phyloP scores from a whole-genome alignment of 805 yeast species.

The Candida boleticola region DNA sequence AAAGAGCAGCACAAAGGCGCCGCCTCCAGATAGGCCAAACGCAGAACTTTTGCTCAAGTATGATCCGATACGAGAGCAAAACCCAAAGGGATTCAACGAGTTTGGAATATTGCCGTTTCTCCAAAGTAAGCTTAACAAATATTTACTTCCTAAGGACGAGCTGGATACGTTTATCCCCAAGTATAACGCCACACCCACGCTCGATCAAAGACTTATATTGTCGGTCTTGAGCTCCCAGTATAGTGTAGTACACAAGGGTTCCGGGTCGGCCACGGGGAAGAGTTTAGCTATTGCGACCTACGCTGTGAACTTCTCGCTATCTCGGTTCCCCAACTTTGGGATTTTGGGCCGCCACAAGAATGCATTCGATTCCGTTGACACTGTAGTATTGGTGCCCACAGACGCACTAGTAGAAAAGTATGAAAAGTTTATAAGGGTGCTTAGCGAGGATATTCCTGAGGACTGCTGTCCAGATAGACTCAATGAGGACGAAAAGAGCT shows the following conservation, averaged over 20 bases:
- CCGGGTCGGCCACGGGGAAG: slow-evolving; percentile 17
- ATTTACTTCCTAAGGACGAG: slow-evolving; percentile 4
- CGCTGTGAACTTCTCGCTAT: slow-evolving; percentile 17
- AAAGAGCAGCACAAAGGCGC: no score
- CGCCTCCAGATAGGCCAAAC: no score
- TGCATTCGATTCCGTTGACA: slow-evolving; percentile 10
- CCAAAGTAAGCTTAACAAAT: slow-evolving; percentile 17
- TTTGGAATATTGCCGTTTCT: slow-evolving; percentile 23
- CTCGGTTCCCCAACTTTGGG: slow-evolving; percentile 18
- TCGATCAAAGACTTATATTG: slow-evolving; percentile 19
- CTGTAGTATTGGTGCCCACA: slow-evolving; percentile 25
- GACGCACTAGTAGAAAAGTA: slow-evolving; percentile 19
- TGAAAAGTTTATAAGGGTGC: slow-evolving; percentile 5
- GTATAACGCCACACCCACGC: slow-evolving; percentile 16
- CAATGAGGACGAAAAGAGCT: slow-evolving; percentile 9
- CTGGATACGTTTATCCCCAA: slow-evolving; percentile 5
- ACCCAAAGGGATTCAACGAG: slow-evolving; percentile 16
- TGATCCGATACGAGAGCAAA: slow-evolving; percentile 1
- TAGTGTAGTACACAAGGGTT: slow-evolving; percentile 10
- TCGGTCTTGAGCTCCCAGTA: slow-evolving; percentile 15
- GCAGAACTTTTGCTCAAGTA: no score
- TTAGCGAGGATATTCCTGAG: slow-evolving; percentile 18
- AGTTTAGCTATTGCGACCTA: slow-evolving; percentile 16
- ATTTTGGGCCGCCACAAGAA: slow-evolving; percentile 7
- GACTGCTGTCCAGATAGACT: slow-evolving; percentile 21